phyloP scores from a whole-genome alignment of 305 asterid species.

The Striga hermonthica region DNA sequence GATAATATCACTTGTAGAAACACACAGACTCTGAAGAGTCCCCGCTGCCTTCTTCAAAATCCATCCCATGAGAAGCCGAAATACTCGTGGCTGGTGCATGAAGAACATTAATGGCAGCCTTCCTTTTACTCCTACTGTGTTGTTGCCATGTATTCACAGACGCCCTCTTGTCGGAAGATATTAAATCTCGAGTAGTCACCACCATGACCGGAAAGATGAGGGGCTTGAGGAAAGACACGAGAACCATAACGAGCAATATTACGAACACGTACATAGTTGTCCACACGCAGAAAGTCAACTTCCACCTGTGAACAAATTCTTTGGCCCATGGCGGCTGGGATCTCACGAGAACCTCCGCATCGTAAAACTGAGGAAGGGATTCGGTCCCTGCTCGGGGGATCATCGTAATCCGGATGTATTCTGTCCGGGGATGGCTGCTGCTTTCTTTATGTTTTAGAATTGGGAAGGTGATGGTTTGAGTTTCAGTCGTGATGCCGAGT shows the following conservation, averaged over 20 bases:
- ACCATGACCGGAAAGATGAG: slow-evolving; percentile 42
- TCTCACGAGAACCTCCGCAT: slow-evolving; percentile 44
- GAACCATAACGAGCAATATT: slow-evolving; percentile 37
- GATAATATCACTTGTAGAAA: slow-evolving; percentile 13
- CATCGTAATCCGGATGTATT: slow-evolving; percentile 48
- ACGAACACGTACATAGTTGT: slow-evolving; percentile 47
- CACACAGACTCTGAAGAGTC: slow-evolving; percentile 61
- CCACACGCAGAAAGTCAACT: slow-evolving; percentile 71
- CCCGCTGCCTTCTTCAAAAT: slow-evolving; percentile 40
- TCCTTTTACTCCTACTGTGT: slow-evolving; percentile 46
- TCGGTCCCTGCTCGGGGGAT: slow-evolving; percentile 62
- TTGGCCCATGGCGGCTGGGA: slow-evolving; percentile 62
- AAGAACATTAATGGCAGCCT: slow-evolving; percentile 39
- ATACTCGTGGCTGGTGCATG: slow-evolving; percentile 44
- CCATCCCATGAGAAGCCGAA: slow-evolving; percentile 33
- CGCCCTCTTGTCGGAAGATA: background rate
- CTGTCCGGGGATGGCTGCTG: slow-evolving; percentile 44
- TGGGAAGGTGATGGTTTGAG: slow-evolving; percentile 49
- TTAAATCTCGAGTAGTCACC: background rate
- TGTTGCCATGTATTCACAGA: slow-evolving; percentile 43
- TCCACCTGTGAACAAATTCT: slow-evolving; percentile 59
- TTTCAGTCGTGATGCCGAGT: slow-evolving; percentile 58
- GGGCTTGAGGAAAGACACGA: slow-evolving; percentile 48
- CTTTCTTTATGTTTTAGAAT: slow-evolving; percentile 60
- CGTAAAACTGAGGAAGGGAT: slow-evolving; percentile 62